A percentile compares a stretch with the other conserved stretches of the same genome.
Conservation (phyloP, 768 basidiomycete species). For the Rhizopogon sp. region DNA sequence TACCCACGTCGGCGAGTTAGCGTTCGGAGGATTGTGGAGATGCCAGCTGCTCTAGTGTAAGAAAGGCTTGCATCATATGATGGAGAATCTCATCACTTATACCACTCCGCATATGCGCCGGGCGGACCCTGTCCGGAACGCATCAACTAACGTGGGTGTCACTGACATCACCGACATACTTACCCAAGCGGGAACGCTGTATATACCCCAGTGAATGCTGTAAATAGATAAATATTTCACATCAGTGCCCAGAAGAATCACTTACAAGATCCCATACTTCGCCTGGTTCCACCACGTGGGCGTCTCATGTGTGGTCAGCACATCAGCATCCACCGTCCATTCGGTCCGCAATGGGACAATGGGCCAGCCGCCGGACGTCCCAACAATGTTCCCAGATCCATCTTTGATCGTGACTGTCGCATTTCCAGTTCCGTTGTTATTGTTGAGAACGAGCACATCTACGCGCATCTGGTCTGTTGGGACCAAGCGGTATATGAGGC, state of each 20-base stretch:
- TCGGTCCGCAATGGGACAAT: conserved; percentile 32
- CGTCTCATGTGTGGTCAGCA: conserved; percentile 42
- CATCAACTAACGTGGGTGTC: not conserved
- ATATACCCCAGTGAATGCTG: conserved; percentile 48
- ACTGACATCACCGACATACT: conserved; percentile 11
- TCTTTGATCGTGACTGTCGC: conserved; percentile 31
- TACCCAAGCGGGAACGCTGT: conserved; percentile 42
- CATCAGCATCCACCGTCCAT: conserved; percentile 34
- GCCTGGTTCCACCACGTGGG: conserved; percentile 53
- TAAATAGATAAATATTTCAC: not conserved
- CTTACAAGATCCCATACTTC: conserved; percentile 56
- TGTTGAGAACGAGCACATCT: conserved; percentile 42
- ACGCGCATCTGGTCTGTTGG: conserved; percentile 46
- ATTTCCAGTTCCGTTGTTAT: conserved; percentile 15
- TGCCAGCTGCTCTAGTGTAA: conserved; percentile 27
- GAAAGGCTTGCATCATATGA: not conserved
- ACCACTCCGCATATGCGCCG: conserved; percentile 50
- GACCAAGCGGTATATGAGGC: conserved; percentile 39
- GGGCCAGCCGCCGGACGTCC: conserved; percentile 32
- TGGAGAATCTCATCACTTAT: conserved; percentile 28
- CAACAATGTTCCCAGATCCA: conserved; percentile 28
- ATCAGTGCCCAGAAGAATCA: not conserved
- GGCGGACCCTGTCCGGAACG: conserved; percentile 30
- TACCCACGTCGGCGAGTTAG: conserved; percentile 37
- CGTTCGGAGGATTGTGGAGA: conserved; percentile 31